These are phyloP conservation scores for Lentinula lateritia DNA, from an alignment of 768 basidiomycete genomes.

Conservation along the genomic window DNA sequence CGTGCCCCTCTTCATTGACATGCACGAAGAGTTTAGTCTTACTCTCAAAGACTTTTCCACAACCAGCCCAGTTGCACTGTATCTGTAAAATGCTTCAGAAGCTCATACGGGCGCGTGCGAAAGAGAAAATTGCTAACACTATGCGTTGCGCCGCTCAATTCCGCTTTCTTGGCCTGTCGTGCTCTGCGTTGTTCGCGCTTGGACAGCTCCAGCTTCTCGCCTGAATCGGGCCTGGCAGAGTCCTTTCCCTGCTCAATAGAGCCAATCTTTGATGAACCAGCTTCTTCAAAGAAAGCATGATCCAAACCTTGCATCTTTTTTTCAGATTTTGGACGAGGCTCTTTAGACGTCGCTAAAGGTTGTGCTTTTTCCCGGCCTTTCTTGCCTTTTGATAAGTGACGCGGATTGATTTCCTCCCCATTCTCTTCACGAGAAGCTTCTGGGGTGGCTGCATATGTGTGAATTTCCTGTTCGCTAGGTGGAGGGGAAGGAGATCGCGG, in stretches of 20 bases:
- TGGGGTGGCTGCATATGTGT: background rate
- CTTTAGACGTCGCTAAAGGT: background rate
- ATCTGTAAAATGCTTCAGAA: slow-evolving; percentile 4
- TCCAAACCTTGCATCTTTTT: background rate
- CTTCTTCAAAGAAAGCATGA: background rate
- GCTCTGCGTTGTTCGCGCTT: slow-evolving; percentile 60
- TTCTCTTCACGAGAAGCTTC: slow-evolving; percentile 8
- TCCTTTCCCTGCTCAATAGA: background rate
- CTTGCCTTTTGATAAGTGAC: background rate
- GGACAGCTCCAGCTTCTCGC: slow-evolving; percentile 17
- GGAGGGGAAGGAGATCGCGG: slow-evolving; percentile 1
- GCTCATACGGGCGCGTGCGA: background rate
- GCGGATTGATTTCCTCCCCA: slow-evolving; percentile 1
- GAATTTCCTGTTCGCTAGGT: background rate
- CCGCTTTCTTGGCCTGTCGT: slow-evolving; percentile 68
- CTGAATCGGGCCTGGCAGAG: background rate
- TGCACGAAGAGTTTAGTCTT: slow-evolving; percentile 74
- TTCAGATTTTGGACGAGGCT: background rate
- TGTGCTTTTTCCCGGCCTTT: background rate
- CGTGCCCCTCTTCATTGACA: slow-evolving; percentile 67
- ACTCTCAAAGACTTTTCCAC: slow-evolving; percentile 55
- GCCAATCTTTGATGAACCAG: background rate
- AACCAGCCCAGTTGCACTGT: slow-evolving; percentile 59
- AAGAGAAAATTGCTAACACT: slow-evolving; percentile 3
- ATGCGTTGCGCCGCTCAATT: slow-evolving; percentile 25